Percentiles rank a stretch among this genome's conserved stretches.
Conservation (phyloP, 1,284 basidiomycete species). For the Ceratobasidium sp. region DNA sequence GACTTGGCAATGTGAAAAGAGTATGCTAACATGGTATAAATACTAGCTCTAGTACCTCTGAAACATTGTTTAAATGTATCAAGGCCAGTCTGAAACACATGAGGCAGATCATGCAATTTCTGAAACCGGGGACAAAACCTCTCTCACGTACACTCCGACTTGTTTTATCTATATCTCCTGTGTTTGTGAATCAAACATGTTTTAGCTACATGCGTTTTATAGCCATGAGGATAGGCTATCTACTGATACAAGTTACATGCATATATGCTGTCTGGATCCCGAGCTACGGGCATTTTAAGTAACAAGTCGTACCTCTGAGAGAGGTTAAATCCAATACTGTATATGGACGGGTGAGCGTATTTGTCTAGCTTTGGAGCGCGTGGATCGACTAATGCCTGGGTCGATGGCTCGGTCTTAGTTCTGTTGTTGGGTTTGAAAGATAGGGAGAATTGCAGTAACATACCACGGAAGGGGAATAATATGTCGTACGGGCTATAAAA, state of each 20-base stretch:
- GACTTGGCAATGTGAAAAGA: background rate
- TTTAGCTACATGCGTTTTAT: background rate
- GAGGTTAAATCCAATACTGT: no score
- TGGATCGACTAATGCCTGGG: constrained; percentile 37
- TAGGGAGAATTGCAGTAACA: no score
- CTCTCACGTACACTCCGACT: background rate
- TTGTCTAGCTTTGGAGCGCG: constrained; percentile 33
- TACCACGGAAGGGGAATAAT: background rate
- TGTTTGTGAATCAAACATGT: background rate
- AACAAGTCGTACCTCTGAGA: no score
- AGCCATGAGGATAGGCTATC: constrained; percentile 6
- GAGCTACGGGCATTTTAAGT: no score
- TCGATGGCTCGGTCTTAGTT: constrained; percentile 19
- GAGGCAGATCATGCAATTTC: background rate
- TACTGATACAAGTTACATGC: constrained; percentile 8
- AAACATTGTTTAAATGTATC: background rate
- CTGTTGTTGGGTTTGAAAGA: no score
- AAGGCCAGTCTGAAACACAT: background rate
- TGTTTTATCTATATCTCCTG: constrained; percentile 19
- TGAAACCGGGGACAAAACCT: background rate
- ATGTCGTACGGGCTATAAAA: background rate
- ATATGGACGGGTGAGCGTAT: no score
- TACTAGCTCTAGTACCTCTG: background rate
- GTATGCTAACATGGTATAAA: no score
- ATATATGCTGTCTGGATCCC: no score